Percentiles rank a stretch among this genome's conserved stretches.
Evolutionary conservation across 768 basidiomycete genomes (phyloP).

Genomic region (button mushroom (Agaricus bisporus)): DNA sequence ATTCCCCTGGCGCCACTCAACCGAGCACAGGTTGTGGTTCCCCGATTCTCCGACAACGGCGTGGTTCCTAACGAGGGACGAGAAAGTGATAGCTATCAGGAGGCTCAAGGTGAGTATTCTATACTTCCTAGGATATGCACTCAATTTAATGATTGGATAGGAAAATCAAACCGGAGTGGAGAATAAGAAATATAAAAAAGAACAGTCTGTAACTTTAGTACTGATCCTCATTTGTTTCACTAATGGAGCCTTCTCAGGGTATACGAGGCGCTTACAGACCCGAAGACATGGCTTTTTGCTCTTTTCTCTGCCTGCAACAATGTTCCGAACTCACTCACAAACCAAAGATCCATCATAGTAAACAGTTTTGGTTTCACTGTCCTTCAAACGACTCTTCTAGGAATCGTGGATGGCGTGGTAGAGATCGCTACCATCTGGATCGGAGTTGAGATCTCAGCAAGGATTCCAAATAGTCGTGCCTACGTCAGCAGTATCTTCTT

Average conservation of each 20-base stretch:
- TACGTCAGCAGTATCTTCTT: constrained; percentile 57
- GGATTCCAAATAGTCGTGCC: constrained; percentile 52
- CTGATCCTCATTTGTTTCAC: background rate
- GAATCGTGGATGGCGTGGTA: constrained; percentile 58
- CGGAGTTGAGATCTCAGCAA: constrained; percentile 53
- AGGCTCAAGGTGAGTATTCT: constrained; percentile 47
- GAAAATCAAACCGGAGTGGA: constrained; percentile 78
- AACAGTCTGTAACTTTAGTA: constrained; percentile 55
- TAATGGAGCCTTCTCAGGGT: constrained; percentile 33
- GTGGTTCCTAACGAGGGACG: constrained; percentile 65
- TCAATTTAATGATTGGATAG: constrained; percentile 20
- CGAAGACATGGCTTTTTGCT: constrained; percentile 75
- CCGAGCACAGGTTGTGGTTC: constrained; percentile 48
- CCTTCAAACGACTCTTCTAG: constrained; percentile 64
- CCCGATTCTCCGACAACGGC: constrained; percentile 72
- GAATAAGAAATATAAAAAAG: constrained; percentile 75
- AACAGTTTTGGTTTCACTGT: constrained; percentile 58
- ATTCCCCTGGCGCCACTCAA: background rate
- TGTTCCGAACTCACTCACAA: constrained; percentile 59
- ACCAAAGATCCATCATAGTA: constrained; percentile 61
- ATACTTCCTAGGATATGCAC: background rate
- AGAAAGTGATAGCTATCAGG: constrained; percentile 55
- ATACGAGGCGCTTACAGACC: constrained; percentile 60
- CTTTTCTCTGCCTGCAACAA: constrained; percentile 57
- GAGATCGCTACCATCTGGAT: constrained; percentile 68